Evolutionary conservation across 768 basidiomycete species (phyloP).

Genomic region (Xerocomus potaroensis): DNA sequence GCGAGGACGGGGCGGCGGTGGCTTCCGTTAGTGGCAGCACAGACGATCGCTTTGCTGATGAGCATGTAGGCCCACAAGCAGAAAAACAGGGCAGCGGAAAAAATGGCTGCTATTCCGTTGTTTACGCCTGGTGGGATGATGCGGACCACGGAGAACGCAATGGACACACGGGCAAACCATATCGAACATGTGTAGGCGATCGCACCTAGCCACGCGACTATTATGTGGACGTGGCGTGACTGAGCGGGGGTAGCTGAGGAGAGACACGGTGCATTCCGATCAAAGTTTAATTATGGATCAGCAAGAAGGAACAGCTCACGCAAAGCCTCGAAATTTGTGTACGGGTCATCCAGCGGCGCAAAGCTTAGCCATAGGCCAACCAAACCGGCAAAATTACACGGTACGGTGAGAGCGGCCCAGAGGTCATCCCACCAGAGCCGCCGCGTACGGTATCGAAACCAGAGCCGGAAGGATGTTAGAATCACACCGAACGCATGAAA

Average conservation of each 20-base stretch:
- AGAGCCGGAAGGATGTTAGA: constrained; percentile 26
- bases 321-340: constrained; percentile 4
- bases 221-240: constrained; percentile 15
- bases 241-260: constrained; percentile 17
- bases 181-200: constrained; percentile 21
- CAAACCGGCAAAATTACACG: constrained; percentile 9
- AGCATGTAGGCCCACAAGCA: constrained; percentile 21
- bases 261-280: constrained; percentile 16
- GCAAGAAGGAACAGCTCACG: constrained; percentile 10
- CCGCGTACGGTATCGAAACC: constrained; percentile 19
- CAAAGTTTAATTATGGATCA: background rate
- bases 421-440: constrained; percentile 31
- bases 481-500: constrained; percentile 17
- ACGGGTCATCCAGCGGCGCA: constrained; percentile 27
- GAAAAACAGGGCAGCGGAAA: constrained; percentile 6
- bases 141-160: constrained; percentile 22
- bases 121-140: constrained; percentile 17
- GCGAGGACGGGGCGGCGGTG: constrained; percentile 33
- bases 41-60: constrained; percentile 34
- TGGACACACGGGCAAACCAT: constrained; percentile 28
- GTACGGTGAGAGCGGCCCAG: constrained; percentile 18
- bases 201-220: constrained; percentile 19
- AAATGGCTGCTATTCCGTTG: background rate
- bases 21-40: constrained; percentile 52
- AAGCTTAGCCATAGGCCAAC: constrained; percentile 11